Evolutionary conservation across 1,139 yeast species (phyloP), one percentile per base, ranked within the genome.

Genomic region (Blastobotrys proliferans): DNA sequence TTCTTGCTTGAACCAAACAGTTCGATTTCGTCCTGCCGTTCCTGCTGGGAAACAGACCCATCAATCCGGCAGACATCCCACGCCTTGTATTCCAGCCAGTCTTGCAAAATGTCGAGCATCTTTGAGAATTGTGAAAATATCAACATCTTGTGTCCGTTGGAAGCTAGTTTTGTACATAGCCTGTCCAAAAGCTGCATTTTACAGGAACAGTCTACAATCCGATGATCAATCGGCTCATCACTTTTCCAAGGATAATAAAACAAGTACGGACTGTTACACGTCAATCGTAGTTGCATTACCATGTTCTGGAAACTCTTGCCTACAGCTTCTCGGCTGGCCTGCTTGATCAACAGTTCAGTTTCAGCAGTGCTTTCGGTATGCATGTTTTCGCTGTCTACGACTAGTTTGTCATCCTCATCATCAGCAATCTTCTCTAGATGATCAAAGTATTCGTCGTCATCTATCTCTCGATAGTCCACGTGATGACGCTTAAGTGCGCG

Each of bases 101-200:
- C 88, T 50, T 81, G 79, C 1, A 88, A 59, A 17, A 90, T 64
- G 55, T 90, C 95, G 26, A 90, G 68, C 75, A 83, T 80, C 34
- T 70, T 73, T 1, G 94, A 81, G 62, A 90, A 88, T 60, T 90
- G 97, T 0, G 92, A 79, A 59, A 90, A 90, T 1, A 90, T 77
- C 41, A 90, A 69, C 0, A 85, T 73, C 56, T 84, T 85, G 60
- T 86, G 95, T 3, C 70, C 70, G 1, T 54, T 51, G 3, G 66
- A 55, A 1, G 81, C 50, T 20, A 88, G 63, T 14, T 63, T 64
- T 0, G 74, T 69, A 2, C 82, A 64, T 17, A 92, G 63, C 55
- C 83, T 83, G 46, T 83, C 79, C 33, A 90, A 65, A 0, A 84
- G 65, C 52, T 78, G 79, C 56, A 90, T 63, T 58, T 92, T 92